Evolutionary conservation across 495 filamentous ascomycete species (phyloP), one percentile per base, ranked within the genome.

Genomic region (Oidiodendron maius): DNA sequence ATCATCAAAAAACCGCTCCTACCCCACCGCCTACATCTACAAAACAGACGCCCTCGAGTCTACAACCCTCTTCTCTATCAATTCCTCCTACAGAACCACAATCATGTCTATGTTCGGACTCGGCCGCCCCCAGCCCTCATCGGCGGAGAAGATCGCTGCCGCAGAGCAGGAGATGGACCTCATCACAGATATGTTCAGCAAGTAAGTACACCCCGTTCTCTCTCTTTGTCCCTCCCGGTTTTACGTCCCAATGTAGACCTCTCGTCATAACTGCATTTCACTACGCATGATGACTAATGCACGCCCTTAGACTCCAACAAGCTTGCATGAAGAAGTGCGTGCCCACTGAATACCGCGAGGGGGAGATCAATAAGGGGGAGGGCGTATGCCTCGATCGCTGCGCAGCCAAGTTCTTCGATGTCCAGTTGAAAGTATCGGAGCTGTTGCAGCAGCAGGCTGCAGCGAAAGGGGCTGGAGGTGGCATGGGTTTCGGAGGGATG

Each of bases 321-420:
- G 89, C 89, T 47, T 98, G 93, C 76, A 80, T 83, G 50, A 79
- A 83, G 64, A 98, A 98, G 70, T 98, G 93, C 67, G 78, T 98
- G 46, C 90, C 89, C 49, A 73, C 68, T 56, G 81, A 89, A 52
- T 98, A 97, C 79, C 87, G 88, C 60, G 93, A 98, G 74, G 76
- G 77, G 61, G 94, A 97, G 49, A 81, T 98, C 52, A 93, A 95
- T 78, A 98, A 98, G 74, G 93, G 93, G 74, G 93, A 98, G 71
- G 86, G 84, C 46, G 93, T 97, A 55, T 98, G 93, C 71, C 80
- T 98, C 53, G 93, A 98, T 72, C 87, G 93, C 53, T 98, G 93
- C 70, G 82, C 91, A 30, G 75, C 84, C 62, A 98, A 98, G 74
- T 97, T 96, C 77, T 96, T 98, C 71, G 93, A 98, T 51, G 89